Conservation (phyloP, 1,139 yeast genomes). For the Taphrina sp. region DNA sequence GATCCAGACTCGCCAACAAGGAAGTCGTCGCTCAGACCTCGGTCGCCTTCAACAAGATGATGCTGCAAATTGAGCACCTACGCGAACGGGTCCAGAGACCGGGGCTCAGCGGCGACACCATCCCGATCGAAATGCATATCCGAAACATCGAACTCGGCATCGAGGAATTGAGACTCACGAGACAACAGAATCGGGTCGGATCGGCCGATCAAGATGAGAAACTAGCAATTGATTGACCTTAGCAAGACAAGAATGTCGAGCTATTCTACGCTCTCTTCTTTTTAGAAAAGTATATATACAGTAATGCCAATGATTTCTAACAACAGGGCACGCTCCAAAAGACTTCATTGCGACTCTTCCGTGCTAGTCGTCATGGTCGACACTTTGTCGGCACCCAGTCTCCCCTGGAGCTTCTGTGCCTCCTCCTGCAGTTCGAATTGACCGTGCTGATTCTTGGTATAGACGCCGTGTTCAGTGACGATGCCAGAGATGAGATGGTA, state of each 20-base stretch:
- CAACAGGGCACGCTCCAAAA: no score
- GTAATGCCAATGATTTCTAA: no score
- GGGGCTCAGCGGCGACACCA: slow-evolving; percentile 9
- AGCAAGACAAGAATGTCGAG: no score
- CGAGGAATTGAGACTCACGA: slow-evolving; percentile 17
- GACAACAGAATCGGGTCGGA: slow-evolving; percentile 1
- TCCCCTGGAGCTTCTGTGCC: neutral
- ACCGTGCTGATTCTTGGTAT: slow-evolving; percentile 41
- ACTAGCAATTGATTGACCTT: neutral
- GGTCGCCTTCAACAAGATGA: slow-evolving; percentile 29
- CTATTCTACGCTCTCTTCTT: no score
- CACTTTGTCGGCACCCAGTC: slow-evolving; percentile 1
- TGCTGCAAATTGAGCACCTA: slow-evolving; percentile 23
- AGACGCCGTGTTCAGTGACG: slow-evolving; percentile 72
- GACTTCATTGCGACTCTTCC: slow-evolving; percentile 6
- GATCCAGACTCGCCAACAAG: slow-evolving; percentile 6
- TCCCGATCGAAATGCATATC: slow-evolving; percentile 27
- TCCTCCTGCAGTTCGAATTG: slow-evolving; percentile 41
- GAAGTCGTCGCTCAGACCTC: slow-evolving; percentile 26
- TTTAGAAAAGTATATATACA: no score
- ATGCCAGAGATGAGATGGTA: slow-evolving; percentile 77
- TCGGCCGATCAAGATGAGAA: neutral
- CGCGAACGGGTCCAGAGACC: slow-evolving; percentile 22
- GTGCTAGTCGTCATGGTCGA: slow-evolving; percentile 19
- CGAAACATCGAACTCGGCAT: slow-evolving; percentile 26